These are phyloP conservation scores for Lentinula lateritia DNA, from an alignment of 768 basidiomycete species.

Conservation along the genomic window DNA sequence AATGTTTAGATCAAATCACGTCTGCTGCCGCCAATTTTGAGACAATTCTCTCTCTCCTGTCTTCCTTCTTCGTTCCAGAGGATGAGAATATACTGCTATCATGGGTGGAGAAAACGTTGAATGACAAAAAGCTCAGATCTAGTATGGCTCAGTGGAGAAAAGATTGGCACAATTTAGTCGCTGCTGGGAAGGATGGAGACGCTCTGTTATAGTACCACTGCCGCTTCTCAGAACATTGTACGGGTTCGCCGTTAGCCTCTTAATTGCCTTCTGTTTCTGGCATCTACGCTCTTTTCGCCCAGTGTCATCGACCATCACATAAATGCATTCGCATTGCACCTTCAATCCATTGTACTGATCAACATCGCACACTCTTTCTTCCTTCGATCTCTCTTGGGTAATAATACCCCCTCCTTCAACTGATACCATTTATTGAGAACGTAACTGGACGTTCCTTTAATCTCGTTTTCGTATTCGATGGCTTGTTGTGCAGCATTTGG, in stretches of 20 bases:
- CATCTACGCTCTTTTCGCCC: neutral
- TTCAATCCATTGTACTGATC: neutral
- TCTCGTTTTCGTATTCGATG: neutral
- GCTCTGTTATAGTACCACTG: constrained; percentile 45
- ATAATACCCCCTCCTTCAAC: neutral
- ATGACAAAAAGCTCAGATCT: constrained; percentile 58
- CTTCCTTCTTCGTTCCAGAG: constrained; percentile 93
- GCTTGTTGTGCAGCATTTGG: neutral
- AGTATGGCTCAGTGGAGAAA: constrained; percentile 72
- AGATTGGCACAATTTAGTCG: constrained; percentile 75
- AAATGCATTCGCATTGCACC: neutral
- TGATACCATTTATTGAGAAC: neutral
- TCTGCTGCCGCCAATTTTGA: constrained; percentile 81
- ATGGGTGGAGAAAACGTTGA: constrained; percentile 69
- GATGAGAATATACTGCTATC: constrained; percentile 76
- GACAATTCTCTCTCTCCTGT: constrained; percentile 83
- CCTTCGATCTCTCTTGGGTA: neutral
- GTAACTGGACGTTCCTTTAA: neutral
- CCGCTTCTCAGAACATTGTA: neutral
- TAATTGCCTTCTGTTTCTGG: too few species aligned
- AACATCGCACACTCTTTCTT: constrained; percentile 1
- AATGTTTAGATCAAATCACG: constrained; percentile 72
- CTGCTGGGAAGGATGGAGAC: constrained; percentile 51
- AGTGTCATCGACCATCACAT: neutral
- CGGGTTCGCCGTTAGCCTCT: neutral